phyloP scores from a whole-genome alignment of 2,329 filamentous ascomycete species.

The Helicocarpus griseus region DNA sequence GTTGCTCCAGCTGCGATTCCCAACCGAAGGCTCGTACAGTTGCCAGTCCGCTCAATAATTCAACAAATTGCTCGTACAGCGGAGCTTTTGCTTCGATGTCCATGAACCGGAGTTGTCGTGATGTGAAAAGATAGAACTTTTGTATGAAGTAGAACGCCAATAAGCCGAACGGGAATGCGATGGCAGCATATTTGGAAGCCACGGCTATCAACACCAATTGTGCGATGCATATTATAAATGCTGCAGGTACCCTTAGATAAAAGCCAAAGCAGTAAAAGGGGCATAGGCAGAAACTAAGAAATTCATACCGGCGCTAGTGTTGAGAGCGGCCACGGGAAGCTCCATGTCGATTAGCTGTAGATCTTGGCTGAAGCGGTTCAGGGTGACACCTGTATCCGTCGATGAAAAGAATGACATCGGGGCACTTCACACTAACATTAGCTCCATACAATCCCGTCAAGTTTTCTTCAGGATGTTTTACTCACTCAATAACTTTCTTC shows the following conservation, averaged over 20 bases:
- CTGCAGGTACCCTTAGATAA: slow-evolving; percentile 16
- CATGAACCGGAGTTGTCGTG: slow-evolving; percentile 33
- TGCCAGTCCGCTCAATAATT: slow-evolving; percentile 15
- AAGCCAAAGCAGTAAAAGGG: slow-evolving; percentile 13
- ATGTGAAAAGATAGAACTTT: slow-evolving; percentile 33
- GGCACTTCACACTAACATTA: too few relatives aligned
- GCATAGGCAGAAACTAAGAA: background rate
- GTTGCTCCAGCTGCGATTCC: slow-evolving; percentile 10
- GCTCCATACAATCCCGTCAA: too few relatives aligned
- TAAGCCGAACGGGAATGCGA: slow-evolving; percentile 42
- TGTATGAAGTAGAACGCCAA: slow-evolving; percentile 43
- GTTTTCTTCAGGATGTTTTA: slow-evolving; percentile 10
- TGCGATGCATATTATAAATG: slow-evolving; percentile 29
- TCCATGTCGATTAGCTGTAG: slow-evolving; percentile 36
- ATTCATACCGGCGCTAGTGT: slow-evolving; percentile 27
- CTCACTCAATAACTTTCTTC: slow-evolving; percentile 38
- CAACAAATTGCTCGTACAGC: slow-evolving; percentile 27
- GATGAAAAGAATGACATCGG: slow-evolving; percentile 35
- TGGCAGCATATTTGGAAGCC: slow-evolving; percentile 38
- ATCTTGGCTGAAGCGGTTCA: slow-evolving; percentile 38
- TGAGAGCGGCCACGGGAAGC: slow-evolving; percentile 31
- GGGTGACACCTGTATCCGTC: slow-evolving; percentile 32
- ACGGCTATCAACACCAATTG: slow-evolving; percentile 31
- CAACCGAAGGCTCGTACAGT: slow-evolving; percentile 20
- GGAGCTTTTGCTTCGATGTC: slow-evolving; percentile 36